Conservation (phyloP, 345 rosid species). For the Eucalyptus polyanthemos region DNA sequence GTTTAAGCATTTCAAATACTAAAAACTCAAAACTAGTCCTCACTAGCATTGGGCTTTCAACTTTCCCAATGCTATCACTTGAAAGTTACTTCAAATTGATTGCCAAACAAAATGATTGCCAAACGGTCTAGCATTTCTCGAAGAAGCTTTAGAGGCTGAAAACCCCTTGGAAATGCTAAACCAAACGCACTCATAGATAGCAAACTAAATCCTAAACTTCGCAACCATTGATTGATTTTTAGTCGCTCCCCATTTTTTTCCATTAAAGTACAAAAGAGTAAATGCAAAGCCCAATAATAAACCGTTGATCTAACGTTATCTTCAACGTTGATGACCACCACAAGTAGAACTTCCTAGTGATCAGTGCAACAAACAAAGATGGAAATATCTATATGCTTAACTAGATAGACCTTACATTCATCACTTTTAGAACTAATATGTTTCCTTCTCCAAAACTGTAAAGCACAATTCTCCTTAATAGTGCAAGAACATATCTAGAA, state of each 20-base stretch:
- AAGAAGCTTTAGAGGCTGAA: too few relatives aligned
- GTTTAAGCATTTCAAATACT: rapidly evolving
- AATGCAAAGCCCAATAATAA: not conserved
- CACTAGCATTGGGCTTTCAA: too few relatives aligned
- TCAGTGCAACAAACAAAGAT: not conserved
- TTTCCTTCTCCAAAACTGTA: not conserved
- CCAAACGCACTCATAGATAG: not conserved
- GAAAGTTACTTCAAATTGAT: too few relatives aligned
- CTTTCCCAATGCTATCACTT: rapidly evolving
- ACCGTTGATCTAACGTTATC: not conserved
- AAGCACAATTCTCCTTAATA: not conserved
- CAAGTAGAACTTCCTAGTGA: not conserved
- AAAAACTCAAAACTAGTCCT: rapidly evolving
- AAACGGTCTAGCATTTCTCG: too few relatives aligned
- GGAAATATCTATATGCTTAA: not conserved
- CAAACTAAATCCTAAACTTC: not conserved
- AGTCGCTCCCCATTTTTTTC: not conserved
- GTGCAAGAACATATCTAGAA: not conserved
- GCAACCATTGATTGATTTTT: not conserved
- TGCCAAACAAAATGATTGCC: rapidly evolving
- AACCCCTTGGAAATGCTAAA: rapidly evolving
- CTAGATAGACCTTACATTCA: not conserved
- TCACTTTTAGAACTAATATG: not conserved
- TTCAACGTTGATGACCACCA: not conserved
- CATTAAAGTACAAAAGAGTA: not conserved